A percentile compares a stretch with the other conserved stretches of the same genome.
phyloP scores from a whole-genome alignment of 352 stramenopile genomes.

The Phytophthora fragariaefolia region DNA sequence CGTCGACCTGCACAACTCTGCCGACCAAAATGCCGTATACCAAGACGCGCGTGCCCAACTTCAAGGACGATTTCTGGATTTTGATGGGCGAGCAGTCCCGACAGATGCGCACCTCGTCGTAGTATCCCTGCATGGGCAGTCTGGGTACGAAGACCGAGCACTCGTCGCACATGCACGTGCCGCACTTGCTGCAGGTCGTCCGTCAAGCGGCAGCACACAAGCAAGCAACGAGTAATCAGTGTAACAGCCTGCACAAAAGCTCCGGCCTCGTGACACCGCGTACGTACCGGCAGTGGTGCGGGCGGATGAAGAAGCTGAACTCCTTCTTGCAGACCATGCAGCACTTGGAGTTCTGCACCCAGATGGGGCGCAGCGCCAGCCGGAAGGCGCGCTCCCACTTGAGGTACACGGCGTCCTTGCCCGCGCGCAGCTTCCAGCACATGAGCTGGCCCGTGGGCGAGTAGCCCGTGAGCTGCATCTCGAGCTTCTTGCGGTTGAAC shows the following conservation, averaged over 20 bases:
- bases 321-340: slow-evolving; percentile 81
- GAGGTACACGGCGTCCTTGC: slow-evolving; percentile 72
- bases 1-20: slow-evolving; percentile 67
- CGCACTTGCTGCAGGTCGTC: slow-evolving; percentile 60
- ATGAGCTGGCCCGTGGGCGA: slow-evolving; percentile 79
- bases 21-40: slow-evolving; percentile 77
- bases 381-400: slow-evolving; percentile 87
- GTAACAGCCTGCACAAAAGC: background rate
- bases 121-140: slow-evolving; percentile 85
- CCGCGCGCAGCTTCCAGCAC: slow-evolving; percentile 79
- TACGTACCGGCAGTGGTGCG: slow-evolving; percentile 78
- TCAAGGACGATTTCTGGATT: slow-evolving; percentile 71
- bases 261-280: background rate
- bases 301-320: slow-evolving; percentile 77
- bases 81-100: slow-evolving; percentile 79
- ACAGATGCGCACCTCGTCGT: slow-evolving; percentile 84
- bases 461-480: slow-evolving; percentile 86
- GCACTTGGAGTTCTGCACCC: slow-evolving; percentile 75
- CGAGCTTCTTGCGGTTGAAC: slow-evolving; percentile 83
- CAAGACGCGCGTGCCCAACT: slow-evolving; percentile 74
- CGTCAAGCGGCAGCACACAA: background rate
- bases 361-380: slow-evolving; percentile 77
- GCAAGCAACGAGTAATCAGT: background rate
- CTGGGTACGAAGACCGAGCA: slow-evolving; percentile 81
- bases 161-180: slow-evolving; percentile 86